Base-by-base conservation (phyloP, 768 basidiomycete genomes). In the Tricholoma furcatifolium region DNA sequence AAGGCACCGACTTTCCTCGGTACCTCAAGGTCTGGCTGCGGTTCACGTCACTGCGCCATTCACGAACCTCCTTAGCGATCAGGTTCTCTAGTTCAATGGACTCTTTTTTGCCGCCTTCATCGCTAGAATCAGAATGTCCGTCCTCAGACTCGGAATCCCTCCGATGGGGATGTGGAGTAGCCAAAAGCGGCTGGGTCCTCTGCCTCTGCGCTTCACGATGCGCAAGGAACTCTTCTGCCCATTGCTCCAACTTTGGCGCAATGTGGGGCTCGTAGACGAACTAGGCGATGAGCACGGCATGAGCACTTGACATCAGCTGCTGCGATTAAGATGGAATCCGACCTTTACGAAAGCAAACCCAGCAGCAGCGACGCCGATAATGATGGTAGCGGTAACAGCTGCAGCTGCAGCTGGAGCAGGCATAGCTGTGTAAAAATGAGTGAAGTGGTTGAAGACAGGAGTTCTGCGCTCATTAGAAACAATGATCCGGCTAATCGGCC, bases 211-310 rank as follows among this genome's bases (percentile, higher is more conserved):
- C 69, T 47, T 63, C 51, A 14, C 73, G 67, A 34, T 59, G 65
- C 0, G 70, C 71, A 35, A 73, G 45, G 48, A 68, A 74, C 47
- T 74, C 70, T 49, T 69, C 70, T 5, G 69, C 73, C 75, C 74
- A 75, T 56, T 65, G 70, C 60, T 83, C 84, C 24, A 88, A 41
- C 39, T 70, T 74, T 0, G 85, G 85, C 17, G 83, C 84, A 52
- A 88, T 76, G 53, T 86, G 84, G 9, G 85, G 85, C 56, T 85
- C 84, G 52, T 85, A 87, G 24, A 88, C 78, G 50, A 83, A 82
- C 86, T 88, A 53, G 27, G 7, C 18, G 47, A 54, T 47, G 52
- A 41, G 21, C 24, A 30, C 30, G 24, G 51, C 7, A 30, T 32
- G n/a, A n/a, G n/a, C 15, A 39, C 39, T 34, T 4, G 43, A 39